Percentiles rank a stretch among this genome's conserved stretches.
Evolutionary conservation across 805 yeast species (phyloP).

Genomic region (Pichia deserticola): DNA sequence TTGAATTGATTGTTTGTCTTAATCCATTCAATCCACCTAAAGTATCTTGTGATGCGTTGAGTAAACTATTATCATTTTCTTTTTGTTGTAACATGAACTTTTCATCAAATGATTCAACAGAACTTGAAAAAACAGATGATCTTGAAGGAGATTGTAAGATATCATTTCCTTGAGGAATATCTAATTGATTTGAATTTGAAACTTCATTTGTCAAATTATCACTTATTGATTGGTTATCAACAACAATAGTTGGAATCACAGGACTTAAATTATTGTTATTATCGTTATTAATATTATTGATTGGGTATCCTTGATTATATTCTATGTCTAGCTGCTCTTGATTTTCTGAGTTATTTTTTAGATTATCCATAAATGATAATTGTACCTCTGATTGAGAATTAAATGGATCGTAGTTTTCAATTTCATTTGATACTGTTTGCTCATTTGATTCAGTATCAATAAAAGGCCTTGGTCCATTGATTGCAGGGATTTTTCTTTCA

Average conservation of each 20-base stretch:
- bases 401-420: background rate
- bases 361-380: too few species aligned
- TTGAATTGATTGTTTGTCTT: background rate
- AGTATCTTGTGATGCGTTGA: conserved; percentile 6
- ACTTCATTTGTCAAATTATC: background rate
- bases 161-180: background rate
- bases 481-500: background rate
- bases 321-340: too few species aligned
- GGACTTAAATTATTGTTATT: background rate
- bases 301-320: too few species aligned
- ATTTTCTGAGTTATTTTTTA: too few species aligned
- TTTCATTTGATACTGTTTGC: background rate
- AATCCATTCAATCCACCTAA: conserved; percentile 8
- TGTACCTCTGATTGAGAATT: background rate
- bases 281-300: too few species aligned
- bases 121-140: background rate
- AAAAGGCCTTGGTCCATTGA: conserved; percentile 4
- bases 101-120: conserved; percentile 13
- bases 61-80: background rate
- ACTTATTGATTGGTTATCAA: background rate
- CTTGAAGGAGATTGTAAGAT: background rate
- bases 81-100: conserved; percentile 7
- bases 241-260: too few species aligned
- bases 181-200: background rate
- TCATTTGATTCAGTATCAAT: background rate